These are phyloP conservation scores for Botrytis tulipae DNA, from an alignment of 2,329 filamentous ascomycete species.

Conservation along the genomic window DNA sequence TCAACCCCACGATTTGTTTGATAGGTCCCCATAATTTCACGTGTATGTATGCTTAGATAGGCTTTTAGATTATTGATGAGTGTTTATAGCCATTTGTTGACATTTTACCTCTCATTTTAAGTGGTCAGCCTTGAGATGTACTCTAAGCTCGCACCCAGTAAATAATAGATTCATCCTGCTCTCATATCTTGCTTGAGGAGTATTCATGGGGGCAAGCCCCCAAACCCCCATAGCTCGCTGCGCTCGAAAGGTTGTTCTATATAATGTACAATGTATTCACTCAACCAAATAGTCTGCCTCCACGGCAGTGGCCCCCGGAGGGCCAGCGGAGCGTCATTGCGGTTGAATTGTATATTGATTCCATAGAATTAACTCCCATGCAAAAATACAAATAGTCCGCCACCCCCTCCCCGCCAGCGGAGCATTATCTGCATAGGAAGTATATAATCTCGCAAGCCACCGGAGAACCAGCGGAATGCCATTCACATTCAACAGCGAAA, in stretches of 20 bases:
- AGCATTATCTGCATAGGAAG: no score
- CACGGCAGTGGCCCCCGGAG: background rate
- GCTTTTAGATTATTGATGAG: background rate
- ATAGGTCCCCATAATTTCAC: background rate
- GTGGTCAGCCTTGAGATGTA: background rate
- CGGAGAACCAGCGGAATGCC: background rate
- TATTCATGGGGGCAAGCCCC: background rate
- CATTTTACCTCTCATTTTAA: background rate
- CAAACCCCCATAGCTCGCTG: background rate
- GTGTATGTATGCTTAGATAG: fast-evolving
- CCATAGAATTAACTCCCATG: no score
- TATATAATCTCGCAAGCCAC: no score
- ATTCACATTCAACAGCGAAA: background rate
- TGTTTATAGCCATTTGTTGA: background rate
- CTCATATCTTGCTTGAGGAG: background rate
- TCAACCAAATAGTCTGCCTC: background rate
- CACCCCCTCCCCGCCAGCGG: no score
- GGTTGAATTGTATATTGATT: no score
- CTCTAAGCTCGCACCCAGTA: background rate
- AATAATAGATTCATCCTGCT: background rate
- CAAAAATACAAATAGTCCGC: no score
- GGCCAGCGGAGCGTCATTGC: background rate
- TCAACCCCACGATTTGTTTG: constrained; percentile 3
- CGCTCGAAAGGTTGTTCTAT: background rate
- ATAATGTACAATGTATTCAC: background rate